These are phyloP conservation scores for Mortierella hygrophila DNA, from an alignment of 192 early-diverging fungal species.

Conservation along the genomic window DNA sequence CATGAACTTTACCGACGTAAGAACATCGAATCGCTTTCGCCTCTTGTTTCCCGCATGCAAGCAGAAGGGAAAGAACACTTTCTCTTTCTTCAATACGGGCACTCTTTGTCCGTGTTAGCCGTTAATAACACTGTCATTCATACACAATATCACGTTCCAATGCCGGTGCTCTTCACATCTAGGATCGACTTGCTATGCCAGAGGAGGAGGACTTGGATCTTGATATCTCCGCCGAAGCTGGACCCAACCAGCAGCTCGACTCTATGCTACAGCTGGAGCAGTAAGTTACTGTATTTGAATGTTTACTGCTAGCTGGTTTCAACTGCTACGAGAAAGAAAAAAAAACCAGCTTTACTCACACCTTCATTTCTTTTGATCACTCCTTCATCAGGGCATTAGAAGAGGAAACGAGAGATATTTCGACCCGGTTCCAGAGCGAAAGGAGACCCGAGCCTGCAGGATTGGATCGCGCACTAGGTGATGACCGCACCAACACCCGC, in stretches of 20 bases:
- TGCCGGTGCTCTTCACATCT: background rate
- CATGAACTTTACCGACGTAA: conserved; percentile 42
- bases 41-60: no score
- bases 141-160: background rate
- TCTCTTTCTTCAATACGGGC: no score
- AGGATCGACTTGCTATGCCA: conserved; percentile 30
- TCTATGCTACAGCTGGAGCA: conserved; percentile 46
- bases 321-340: background rate
- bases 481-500: background rate
- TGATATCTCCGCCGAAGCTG: conserved; percentile 4
- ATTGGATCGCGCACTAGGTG: conserved; percentile 32
- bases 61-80: no score
- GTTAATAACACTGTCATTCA: background rate
- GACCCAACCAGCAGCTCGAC: conserved; percentile 4
- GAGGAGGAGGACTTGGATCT: conserved; percentile 45
- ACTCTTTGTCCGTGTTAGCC: no score
- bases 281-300: conserved; percentile 6
- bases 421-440: conserved; percentile 34
- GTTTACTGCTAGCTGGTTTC: background rate
- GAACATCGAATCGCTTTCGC: background rate
- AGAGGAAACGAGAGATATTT: conserved; percentile 45
- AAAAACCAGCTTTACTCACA: background rate
- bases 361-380: background rate
- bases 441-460: conserved; percentile 39
- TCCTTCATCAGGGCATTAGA: conserved; percentile 20